Base-by-base conservation (phyloP, 192 early-diverging fungal species). In the Geosiphon pyriformis region DNA sequence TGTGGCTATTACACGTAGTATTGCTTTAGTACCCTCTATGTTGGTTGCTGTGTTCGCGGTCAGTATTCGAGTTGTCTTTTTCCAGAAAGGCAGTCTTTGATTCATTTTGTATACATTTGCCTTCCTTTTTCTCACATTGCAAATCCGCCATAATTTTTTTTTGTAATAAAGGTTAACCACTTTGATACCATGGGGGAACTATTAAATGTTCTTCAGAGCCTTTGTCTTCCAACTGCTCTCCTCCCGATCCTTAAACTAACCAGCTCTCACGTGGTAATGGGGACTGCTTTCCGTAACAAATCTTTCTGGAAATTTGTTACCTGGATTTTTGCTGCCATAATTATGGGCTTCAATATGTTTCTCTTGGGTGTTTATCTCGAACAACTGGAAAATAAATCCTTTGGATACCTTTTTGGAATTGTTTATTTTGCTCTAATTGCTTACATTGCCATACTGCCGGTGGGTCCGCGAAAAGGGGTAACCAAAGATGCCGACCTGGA, bases 111-210 rank as follows among this genome's bases (percentile, higher is more conserved):
- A 51, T 64, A 29, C n/a, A 22, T 49, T 26, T 61, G 18, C n/a
- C n/a, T n/a, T n/a, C n/a, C n/a, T n/a, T 61, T 48, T 26, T 0
- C 17, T 49, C 11, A 49, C 26, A 1, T 59, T 42, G 6, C 7
- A 10, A 10, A 42, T 42, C 37, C 37, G 15, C 6, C 6, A 42
- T 42, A 15, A 37, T 37, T 59, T 37, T 42, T 59, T 7, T 56
- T 12, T 46, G 22, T 0, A 26, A 8, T 46, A 22, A 22, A 64
- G 61, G 61, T 80, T 1, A 66, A 75, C 25, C 66, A 73, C 29
- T 78, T 88, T 70, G 87, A 88, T 68, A 79, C 80, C 46, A 76
- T 88, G 62, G 87, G 85, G 20, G 87, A 88, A 68, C 74, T 85
- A 34, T 71, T 88, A 32, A 88, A 88, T 65, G 87, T 88, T 8